Percentiles rank a stretch among this genome's conserved stretches.
These are phyloP conservation scores for Diutina rugosa DNA, from an alignment of 1,139 yeast genomes.

Conservation along the genomic window DNA sequence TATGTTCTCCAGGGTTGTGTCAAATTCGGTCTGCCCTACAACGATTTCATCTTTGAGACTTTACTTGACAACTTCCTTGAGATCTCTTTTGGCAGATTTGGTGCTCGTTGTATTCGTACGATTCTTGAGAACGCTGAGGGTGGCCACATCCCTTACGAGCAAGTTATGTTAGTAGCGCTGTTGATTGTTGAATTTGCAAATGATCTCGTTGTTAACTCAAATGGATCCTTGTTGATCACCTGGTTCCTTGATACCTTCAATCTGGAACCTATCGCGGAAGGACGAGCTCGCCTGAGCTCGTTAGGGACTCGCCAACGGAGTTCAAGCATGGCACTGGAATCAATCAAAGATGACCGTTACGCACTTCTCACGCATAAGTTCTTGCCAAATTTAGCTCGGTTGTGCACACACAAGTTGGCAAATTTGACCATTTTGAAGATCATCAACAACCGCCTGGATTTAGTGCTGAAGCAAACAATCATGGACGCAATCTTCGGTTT, in stretches of 20 bases:
- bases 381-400: conserved; percentile 45
- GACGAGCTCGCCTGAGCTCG: conserved; percentile 21
- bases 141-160: conserved; percentile 46
- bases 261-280: neutral
- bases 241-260: conserved; percentile 87
- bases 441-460: conserved; percentile 56
- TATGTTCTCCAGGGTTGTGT: conserved; percentile 91
- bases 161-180: conserved; percentile 64
- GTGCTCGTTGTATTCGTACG: conserved; percentile 90
- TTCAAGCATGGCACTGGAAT: neutral
- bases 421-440: conserved; percentile 74
- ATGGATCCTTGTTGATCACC: conserved; percentile 81
- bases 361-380: conserved; percentile 34
- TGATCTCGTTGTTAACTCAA: conserved; percentile 69
- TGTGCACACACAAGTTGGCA: conserved; percentile 81
- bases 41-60: conserved; percentile 80
- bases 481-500: conserved; percentile 55
- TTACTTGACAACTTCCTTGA: conserved; percentile 69
- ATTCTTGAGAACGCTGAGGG: conserved; percentile 59
- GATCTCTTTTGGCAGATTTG: conserved; percentile 82
- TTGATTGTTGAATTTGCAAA: conserved; percentile 70
- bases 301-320: conserved; percentile 15
- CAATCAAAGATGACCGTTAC: conserved; percentile 15
- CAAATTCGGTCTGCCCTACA: conserved; percentile 79
- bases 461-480: conserved; percentile 46